Evolutionary conservation across 2,329 filamentous ascomycete genomes (phyloP).

Genomic region (Claviceps pazoutovae): DNA sequence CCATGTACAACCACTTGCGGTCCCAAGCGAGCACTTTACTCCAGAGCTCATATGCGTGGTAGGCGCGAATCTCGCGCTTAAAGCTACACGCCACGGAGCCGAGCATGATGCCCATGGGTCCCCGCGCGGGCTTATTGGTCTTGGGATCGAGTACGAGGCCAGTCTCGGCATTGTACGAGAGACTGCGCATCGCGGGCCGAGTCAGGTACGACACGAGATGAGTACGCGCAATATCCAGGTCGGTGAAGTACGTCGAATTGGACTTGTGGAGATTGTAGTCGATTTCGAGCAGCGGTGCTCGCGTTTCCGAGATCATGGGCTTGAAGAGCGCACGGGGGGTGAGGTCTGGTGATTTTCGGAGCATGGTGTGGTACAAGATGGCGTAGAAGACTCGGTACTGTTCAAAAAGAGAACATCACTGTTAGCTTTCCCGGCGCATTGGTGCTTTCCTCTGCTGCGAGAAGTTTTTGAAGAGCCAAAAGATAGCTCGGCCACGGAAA

Average conservation of each 20-base stretch:
- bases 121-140: constrained; percentile 34
- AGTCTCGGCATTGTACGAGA: constrained; percentile 6
- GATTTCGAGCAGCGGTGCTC: constrained; percentile 59
- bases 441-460: too few relatives aligned
- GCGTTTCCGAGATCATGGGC: constrained; percentile 51
- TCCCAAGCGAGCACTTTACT: constrained; percentile 60
- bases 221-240: constrained; percentile 71
- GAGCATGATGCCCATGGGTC: constrained; percentile 48
- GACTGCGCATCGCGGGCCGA: constrained; percentile 23
- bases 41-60: constrained; percentile 60
- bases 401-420: not conserved
- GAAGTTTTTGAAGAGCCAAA: not conserved
- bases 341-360: constrained; percentile 33
- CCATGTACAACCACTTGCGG: constrained; percentile 66
- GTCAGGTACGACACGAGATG: constrained; percentile 62
- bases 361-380: constrained; percentile 38
- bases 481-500: not conserved
- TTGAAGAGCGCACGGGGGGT: constrained; percentile 56
- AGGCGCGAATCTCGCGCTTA: constrained; percentile 57
- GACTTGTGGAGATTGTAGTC: constrained; percentile 81
- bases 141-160: constrained; percentile 35
- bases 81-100: constrained; percentile 64
- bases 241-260: constrained; percentile 75
- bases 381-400: constrained; percentile 46
- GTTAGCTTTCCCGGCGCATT: too few relatives aligned